Percentiles rank a stretch among this genome's conserved stretches.
These are phyloP conservation scores for Sarcomyxa edulis DNA, from an alignment of 768 basidiomycete genomes.

Conservation along the genomic window DNA sequence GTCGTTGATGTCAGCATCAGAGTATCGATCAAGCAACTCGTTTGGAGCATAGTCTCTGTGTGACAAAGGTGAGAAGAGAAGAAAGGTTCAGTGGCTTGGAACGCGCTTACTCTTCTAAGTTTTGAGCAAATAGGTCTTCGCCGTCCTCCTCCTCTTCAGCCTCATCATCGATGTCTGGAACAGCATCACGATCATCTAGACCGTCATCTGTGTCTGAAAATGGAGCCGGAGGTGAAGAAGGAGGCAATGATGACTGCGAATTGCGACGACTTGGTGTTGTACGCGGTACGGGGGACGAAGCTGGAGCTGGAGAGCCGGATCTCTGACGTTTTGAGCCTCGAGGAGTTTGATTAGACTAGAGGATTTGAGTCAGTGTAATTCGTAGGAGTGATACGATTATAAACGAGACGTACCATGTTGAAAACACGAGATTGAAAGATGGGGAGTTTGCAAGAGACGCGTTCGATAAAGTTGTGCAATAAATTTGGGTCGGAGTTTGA, in stretches of 20 bases:
- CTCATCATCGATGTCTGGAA: constrained; percentile 62
- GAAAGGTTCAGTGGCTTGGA: constrained; percentile 4
- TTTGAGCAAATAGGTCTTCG: constrained; percentile 91
- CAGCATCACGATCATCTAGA: constrained; percentile 62
- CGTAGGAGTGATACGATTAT: constrained; percentile 15
- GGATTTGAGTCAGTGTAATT: constrained; percentile 27
- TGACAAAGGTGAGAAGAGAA: constrained; percentile 6
- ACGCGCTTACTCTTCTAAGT: constrained; percentile 57
- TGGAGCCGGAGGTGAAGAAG: constrained; percentile 76
- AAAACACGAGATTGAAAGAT: too few relatives aligned
- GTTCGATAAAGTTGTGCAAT: constrained; percentile 27
- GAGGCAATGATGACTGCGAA: constrained; percentile 75
- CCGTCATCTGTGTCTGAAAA: constrained; percentile 88
- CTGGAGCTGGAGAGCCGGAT: constrained; percentile 47
- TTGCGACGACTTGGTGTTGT: constrained; percentile 44
- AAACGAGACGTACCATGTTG: constrained; percentile 4
- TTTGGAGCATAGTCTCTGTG: constrained; percentile 83
- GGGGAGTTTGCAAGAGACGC: too few relatives aligned
- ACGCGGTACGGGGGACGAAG: constrained; percentile 41
- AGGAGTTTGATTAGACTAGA: constrained; percentile 34
- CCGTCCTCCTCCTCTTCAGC: constrained; percentile 73
- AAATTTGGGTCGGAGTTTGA: constrained; percentile 35
- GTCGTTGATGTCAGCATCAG: constrained; percentile 83
- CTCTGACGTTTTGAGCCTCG: constrained; percentile 60
- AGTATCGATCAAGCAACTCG: constrained; percentile 79